Percentiles rank a stretch among this genome's conserved stretches.
phyloP scores from a whole-genome alignment of 78 protist genomes.

The Isochrysis galbana region DNA sequence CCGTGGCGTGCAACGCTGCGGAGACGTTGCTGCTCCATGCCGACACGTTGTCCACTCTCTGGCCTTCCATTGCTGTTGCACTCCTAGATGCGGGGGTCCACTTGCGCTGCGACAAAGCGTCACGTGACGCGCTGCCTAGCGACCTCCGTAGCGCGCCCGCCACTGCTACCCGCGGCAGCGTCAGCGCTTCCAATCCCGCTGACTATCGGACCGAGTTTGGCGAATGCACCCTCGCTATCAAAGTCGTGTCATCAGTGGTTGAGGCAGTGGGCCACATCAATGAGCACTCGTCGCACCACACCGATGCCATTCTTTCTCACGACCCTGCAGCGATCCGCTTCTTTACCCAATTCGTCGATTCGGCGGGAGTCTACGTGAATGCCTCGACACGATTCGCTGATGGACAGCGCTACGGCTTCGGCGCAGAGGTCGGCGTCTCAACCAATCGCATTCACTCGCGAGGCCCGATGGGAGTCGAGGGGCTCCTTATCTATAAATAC shows the following conservation, averaged over 20 bases:
- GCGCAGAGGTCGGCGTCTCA: conserved; percentile 48
- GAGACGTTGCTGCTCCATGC: conserved; percentile 69
- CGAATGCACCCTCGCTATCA: conserved; percentile 3
- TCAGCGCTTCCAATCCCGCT: not conserved
- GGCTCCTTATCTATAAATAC: conserved; percentile 4
- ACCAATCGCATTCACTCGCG: conserved; percentile 40
- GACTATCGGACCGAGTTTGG: conserved; percentile 37
- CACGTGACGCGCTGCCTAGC: not conserved
- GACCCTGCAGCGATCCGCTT: not conserved
- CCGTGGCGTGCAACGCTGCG: conserved; percentile 84
- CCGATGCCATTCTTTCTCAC: conserved; percentile 79
- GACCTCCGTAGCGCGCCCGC: not conserved
- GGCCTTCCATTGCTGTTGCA: not conserved
- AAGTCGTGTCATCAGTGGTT: conserved; percentile 33
- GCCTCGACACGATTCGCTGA: conserved; percentile 48
- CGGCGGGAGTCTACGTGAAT: conserved; percentile 85
- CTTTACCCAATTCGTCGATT: conserved; percentile 65
- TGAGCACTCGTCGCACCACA: conserved; percentile 72
- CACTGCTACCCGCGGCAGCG: too few relatives aligned
- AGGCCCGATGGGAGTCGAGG: conserved; percentile 59
- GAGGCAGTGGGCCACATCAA: conserved; percentile 81
- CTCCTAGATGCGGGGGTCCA: not conserved
- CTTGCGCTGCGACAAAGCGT: not conserved
- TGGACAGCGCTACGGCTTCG: conserved; percentile 47
- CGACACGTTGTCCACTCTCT: not conserved